Evolutionary conservation across 129 eudicot species (phyloP).

Genomic region (Ambrosia artemisiifolia): DNA sequence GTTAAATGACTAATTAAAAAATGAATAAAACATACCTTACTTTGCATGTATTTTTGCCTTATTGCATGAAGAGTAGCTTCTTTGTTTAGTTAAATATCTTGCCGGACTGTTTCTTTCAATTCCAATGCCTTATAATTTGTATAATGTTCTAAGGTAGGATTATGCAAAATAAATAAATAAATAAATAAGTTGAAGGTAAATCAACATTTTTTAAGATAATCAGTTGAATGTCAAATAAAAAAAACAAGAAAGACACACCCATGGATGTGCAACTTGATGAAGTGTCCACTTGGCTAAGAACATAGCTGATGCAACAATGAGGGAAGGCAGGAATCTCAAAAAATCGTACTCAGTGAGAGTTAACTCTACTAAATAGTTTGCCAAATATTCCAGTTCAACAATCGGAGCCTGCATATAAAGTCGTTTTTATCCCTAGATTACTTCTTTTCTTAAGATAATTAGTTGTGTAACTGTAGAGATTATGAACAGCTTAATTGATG

Average conservation of each 20-base stretch:
- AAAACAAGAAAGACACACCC: slow-evolving; percentile 51
- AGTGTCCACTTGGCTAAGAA: slow-evolving; percentile 96
- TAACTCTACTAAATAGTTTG: slow-evolving; percentile 80
- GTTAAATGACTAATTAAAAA: not conserved
- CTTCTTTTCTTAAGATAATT: not conserved
- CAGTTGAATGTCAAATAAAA: not conserved
- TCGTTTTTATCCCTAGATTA: not conserved
- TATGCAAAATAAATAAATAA: slow-evolving; percentile 50
- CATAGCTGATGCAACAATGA: slow-evolving; percentile 82
- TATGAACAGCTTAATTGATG: slow-evolving; percentile 9
- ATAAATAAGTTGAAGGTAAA: not conserved
- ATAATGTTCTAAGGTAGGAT: slow-evolving; percentile 72
- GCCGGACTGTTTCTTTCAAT: slow-evolving; percentile 55
- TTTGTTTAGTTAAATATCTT: slow-evolving; percentile 66
- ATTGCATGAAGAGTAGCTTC: slow-evolving; percentile 53
- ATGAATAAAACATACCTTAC: slow-evolving; percentile 43
- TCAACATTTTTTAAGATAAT: not conserved
- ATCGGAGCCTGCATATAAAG: slow-evolving; percentile 55
- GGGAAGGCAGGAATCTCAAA: slow-evolving; percentile 74
- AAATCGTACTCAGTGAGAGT: slow-evolving; percentile 76
- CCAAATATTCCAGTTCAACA: slow-evolving; percentile 67
- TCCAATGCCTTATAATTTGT: slow-evolving; percentile 60
- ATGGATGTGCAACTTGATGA: slow-evolving; percentile 77
- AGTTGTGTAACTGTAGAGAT: slow-evolving; percentile 1
- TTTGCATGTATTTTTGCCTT: slow-evolving; percentile 72